These are phyloP conservation scores for Leccinum disarticulatum DNA, from an alignment of 768 basidiomycete genomes.

Conservation along the genomic window DNA sequence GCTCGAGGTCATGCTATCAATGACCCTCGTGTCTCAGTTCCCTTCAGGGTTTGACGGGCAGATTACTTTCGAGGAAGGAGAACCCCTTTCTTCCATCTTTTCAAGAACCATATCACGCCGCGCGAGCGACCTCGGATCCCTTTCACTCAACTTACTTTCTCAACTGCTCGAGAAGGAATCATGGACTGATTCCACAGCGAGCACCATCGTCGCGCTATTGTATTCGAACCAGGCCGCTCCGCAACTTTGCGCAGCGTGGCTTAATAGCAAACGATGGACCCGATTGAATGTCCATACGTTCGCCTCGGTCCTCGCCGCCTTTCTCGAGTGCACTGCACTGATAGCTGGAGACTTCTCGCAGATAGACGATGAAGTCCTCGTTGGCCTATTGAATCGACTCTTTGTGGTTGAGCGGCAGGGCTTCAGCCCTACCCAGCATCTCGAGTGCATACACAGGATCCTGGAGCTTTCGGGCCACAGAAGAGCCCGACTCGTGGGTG, in stretches of 20 bases:
- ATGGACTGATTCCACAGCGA: slow-evolving; percentile 47
- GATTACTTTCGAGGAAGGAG: slow-evolving; percentile 7
- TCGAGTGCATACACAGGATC: slow-evolving; percentile 33
- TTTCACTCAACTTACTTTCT: slow-evolving; percentile 28
- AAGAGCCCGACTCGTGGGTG: slow-evolving; percentile 16
- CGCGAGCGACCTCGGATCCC: slow-evolving; percentile 1
- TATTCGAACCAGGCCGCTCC: slow-evolving; percentile 38
- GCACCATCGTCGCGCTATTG: slow-evolving; percentile 43
- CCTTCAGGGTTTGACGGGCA: slow-evolving; percentile 31
- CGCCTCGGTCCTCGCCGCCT: slow-evolving; percentile 43
- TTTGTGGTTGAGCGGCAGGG: slow-evolving; percentile 5
- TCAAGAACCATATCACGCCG: background rate
- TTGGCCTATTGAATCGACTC: slow-evolving; percentile 29
- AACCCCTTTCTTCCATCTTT: slow-evolving; percentile 7
- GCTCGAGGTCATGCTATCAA: slow-evolving; percentile 51
- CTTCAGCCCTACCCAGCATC: background rate
- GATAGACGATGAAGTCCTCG: slow-evolving; percentile 30
- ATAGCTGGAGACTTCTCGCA: slow-evolving; percentile 19
- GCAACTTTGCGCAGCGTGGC: slow-evolving; percentile 40
- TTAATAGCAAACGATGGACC: slow-evolving; percentile 26
- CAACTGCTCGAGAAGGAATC: slow-evolving; percentile 40
- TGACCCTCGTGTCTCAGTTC: slow-evolving; percentile 37
- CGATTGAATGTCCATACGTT: slow-evolving; percentile 28
- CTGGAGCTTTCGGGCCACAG: slow-evolving; percentile 26
- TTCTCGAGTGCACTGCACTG: slow-evolving; percentile 42